These are phyloP conservation scores for Eucalyptus erythrocorys DNA, from an alignment of 345 rosid genomes.

Conservation along the genomic window DNA sequence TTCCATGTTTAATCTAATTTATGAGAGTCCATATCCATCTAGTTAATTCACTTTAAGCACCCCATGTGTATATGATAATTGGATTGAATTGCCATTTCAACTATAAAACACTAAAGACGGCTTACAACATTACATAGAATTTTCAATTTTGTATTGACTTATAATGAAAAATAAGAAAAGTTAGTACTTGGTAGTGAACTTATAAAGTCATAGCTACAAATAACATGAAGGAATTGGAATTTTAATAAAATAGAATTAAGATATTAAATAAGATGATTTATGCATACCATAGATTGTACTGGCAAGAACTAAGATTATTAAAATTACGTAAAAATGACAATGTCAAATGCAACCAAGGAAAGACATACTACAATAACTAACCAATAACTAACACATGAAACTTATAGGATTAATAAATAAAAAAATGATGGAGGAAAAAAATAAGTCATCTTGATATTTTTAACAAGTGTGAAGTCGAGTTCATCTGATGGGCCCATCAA, in stretches of 20 bases:
- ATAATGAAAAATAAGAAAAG: background rate
- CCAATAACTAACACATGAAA: background rate
- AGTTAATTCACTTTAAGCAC: background rate
- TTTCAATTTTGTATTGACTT: background rate
- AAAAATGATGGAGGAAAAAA: background rate
- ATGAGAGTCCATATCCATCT: background rate
- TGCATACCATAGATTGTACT: background rate
- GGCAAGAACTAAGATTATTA: background rate
- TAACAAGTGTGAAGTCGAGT: background rate
- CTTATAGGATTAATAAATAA: background rate
- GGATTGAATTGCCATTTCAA: accelerated
- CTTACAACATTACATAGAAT: background rate
- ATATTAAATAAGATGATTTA: background rate
- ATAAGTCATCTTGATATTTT: background rate
- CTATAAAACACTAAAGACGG: background rate
- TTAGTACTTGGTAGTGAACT: background rate
- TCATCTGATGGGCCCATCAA: background rate
- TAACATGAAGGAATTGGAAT: background rate
- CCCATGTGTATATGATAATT: background rate
- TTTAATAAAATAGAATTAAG: no score
- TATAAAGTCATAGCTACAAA: background rate
- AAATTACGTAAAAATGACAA: background rate
- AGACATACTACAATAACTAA: no score
- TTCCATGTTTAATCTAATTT: no score
- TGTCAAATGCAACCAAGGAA: background rate